Base-by-base conservation (phyloP, 2,329 filamentous ascomycete species). In the Fusarium temperatum region DNA sequence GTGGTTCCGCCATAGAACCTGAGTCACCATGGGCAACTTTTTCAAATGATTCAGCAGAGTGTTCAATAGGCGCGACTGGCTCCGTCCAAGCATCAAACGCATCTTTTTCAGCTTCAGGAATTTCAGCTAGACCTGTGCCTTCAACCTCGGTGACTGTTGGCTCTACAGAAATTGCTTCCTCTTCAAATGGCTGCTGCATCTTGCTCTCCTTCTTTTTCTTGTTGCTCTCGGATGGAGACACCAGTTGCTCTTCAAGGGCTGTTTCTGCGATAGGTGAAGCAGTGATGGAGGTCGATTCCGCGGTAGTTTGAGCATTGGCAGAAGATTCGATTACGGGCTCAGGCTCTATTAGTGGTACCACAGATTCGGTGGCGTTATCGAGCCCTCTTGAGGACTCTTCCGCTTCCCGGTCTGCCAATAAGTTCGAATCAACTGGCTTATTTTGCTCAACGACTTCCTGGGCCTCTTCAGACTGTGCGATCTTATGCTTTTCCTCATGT, bases 141-240 rank as follows among this genome's bases (percentile, higher is more conserved):
- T 73, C 65, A 18, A 45, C 30, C 13, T 69, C 57, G 7, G 28
- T 54, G 35, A 63, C 22, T n/a, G 35, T 38, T n/a, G 60, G 24
- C 32, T 62, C 65, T 18, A 28, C 39, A 10, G 24, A 20, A 8
- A 38, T 20, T 42, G 48, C 22, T 44, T 71, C 64, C 22, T 74
- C 72, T 36, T 73, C 56, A 12, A 18, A 26, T 41, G 45, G 24
- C 28, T 71, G 66, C 26, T 67, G 68, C 24, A 58, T 22, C 42
- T 74, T 77, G 48, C 45, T 73, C 68, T 79, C 77, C 63, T 77
- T 79, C 67, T 78, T 78, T 58, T 74, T 77, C 64, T 78, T 78
- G 64, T 77, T 78, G 54, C 61, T 74, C 64, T 77, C 75, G 6
- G 69, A 59, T 24, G 59, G 71, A 42, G 71, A 53, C 24, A 62